Percentiles rank a stretch among this genome's conserved stretches.
Evolutionary conservation across 148 eudicot species (phyloP).

Genomic region (Euryodendron excelsum): DNA sequence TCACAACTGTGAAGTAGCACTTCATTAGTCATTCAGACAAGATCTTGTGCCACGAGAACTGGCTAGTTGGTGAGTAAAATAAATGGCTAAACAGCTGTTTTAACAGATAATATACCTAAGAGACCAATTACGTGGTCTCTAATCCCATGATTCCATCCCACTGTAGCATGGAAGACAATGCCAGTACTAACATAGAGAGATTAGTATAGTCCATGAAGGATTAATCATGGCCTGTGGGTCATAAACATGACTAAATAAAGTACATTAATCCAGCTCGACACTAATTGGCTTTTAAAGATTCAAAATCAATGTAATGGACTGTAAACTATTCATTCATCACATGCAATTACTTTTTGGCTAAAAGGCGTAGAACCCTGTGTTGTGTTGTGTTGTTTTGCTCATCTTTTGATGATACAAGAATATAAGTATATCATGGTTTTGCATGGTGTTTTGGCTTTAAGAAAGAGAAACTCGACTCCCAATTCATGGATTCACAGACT

Average conservation of each 20-base stretch:
- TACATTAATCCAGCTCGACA: constrained; percentile 11
- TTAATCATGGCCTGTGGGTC: constrained; percentile 11
- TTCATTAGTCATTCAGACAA: not conserved
- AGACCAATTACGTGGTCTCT: constrained; percentile 52
- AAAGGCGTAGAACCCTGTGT: constrained; percentile 3
- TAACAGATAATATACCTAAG: not conserved
- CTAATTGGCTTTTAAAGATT: constrained; percentile 25
- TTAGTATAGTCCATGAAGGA: not conserved
- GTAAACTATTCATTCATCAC: constrained; percentile 9
- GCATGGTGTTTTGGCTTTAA: not conserved
- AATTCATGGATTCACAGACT: constrained; percentile 8
- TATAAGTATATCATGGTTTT: constrained; percentile 9
- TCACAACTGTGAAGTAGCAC: not conserved
- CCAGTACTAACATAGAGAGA: constrained; percentile 25
- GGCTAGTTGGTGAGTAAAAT: not conserved
- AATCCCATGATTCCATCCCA: constrained; percentile 34
- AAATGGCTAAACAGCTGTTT: not conserved
- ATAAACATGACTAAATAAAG: constrained; percentile 19
- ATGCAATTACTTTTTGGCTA: not conserved
- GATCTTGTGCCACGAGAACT: not conserved
- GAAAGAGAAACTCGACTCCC: not conserved
- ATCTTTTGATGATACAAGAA: constrained; percentile 6
- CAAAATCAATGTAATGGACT: constrained; percentile 6
- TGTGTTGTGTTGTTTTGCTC: not conserved
- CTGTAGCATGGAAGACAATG: constrained; percentile 40